These are phyloP conservation scores for Capsella rubella DNA, from an alignment of 441 rosid species.

Conservation along the genomic window DNA sequence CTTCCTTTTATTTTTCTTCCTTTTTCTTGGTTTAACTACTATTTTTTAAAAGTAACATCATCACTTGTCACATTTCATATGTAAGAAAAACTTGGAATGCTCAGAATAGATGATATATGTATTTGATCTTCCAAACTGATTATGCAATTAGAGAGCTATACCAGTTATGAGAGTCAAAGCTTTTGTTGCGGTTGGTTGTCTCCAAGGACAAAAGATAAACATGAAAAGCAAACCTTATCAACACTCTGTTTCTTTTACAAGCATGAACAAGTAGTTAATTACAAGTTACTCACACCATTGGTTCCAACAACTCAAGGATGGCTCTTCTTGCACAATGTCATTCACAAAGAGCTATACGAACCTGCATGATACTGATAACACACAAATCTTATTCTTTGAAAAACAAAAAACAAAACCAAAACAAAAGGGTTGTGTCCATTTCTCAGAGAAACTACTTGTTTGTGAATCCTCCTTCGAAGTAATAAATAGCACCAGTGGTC, in stretches of 20 bases:
- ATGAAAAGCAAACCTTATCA: conserved; percentile 5
- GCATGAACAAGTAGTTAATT: conserved; percentile 1
- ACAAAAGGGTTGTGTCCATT: no score
- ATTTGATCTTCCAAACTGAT: not conserved
- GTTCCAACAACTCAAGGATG: conserved; percentile 54
- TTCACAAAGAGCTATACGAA: conserved; percentile 62
- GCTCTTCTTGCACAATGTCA: conserved; percentile 54
- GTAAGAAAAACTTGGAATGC: not conserved
- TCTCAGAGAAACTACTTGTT: no score
- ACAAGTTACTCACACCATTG: conserved; percentile 43
- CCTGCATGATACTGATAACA: conserved; percentile 37
- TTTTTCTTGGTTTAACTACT: no score
- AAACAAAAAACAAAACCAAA: no score
- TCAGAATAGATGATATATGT: not conserved
- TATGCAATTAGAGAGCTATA: not conserved
- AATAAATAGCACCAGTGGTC: conserved; percentile 68
- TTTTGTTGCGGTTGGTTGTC: conserved; percentile 62
- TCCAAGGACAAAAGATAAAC: conserved; percentile 62
- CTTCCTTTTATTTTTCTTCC: no score
- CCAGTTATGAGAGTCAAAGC: not conserved
- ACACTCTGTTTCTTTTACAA: not conserved
- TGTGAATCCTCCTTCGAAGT: no score
- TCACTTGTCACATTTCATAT: no score
- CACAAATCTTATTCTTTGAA: not conserved
- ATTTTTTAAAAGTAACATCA: no score